These are phyloP conservation scores for Gracilaria caudata DNA, from an alignment of 23 red algal genomes.

Conservation along the genomic window DNA sequence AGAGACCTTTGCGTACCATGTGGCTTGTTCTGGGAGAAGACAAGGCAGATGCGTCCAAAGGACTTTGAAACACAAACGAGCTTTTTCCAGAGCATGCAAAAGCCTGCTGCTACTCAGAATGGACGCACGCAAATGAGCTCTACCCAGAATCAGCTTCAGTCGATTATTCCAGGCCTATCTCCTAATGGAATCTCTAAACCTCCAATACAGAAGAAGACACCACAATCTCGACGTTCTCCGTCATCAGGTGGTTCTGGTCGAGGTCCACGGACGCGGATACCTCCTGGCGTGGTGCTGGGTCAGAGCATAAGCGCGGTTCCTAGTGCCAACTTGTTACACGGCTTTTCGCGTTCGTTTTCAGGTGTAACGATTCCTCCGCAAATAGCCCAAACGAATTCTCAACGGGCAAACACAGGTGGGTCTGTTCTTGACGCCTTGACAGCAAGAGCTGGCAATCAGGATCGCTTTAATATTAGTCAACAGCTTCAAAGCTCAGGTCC, in stretches of 20 bases:
- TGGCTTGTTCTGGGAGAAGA: slow-evolving; percentile 58
- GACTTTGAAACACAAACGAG: slow-evolving; percentile 29
- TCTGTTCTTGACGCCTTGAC: slow-evolving; percentile 22
- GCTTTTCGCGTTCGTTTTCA: slow-evolving; percentile 11
- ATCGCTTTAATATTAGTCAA: slow-evolving; percentile 28
- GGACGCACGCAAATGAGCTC: background rate
- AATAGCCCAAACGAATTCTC: background rate
- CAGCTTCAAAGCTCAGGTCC: slow-evolving; percentile 14
- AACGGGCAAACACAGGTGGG: slow-evolving; percentile 6
- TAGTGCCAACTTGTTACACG: slow-evolving; percentile 17
- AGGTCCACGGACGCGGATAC: slow-evolving; percentile 5
- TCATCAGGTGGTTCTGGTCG: slow-evolving; percentile 16
- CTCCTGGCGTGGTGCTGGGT: background rate
- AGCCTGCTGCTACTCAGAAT: slow-evolving; percentile 5
- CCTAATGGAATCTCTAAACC: slow-evolving; percentile 42
- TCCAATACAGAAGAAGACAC: slow-evolving; percentile 42
- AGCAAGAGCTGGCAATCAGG: background rate
- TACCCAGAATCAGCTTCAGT: background rate
- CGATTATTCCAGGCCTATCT: slow-evolving; percentile 3
- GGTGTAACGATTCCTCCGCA: background rate
- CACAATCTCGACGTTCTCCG: slow-evolving; percentile 27
- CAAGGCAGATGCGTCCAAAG: slow-evolving; percentile 37
- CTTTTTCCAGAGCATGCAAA: slow-evolving; percentile 30
- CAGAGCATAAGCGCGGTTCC: background rate
- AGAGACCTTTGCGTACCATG: slow-evolving; percentile 23